These are phyloP conservation scores for Coemansia sp. DNA, from an alignment of 192 early-diverging fungal genomes.

Conservation along the genomic window DNA sequence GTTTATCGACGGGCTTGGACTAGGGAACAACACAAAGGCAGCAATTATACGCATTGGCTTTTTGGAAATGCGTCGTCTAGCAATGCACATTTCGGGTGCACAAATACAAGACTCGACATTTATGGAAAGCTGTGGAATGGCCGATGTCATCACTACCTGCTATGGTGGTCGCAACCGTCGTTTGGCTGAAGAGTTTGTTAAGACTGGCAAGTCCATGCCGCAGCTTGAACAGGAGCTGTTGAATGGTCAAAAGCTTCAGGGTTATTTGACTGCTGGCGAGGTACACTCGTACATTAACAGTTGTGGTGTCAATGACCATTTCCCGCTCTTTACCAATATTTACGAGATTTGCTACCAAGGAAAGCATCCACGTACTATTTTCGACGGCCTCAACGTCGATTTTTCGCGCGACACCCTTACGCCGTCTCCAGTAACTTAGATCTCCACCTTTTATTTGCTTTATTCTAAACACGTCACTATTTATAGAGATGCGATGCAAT, in stretches of 20 bases:
- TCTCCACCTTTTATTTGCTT: background rate
- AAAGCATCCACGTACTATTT: conserved; percentile 66
- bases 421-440: conserved; percentile 12
- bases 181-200: conserved; percentile 87
- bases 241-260: conserved; percentile 97
- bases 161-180: conserved; percentile 95
- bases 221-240: conserved; percentile 89
- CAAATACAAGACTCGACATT: conserved; percentile 92
- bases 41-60: conserved; percentile 95
- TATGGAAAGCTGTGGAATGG: conserved; percentile 95
- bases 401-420: conserved; percentile 44
- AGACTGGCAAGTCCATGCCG: conserved; percentile 90
- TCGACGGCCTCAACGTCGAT: conserved; percentile 51
- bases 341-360: conserved; percentile 88
- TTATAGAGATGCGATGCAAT: background rate
- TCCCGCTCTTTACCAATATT: conserved; percentile 92
- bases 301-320: conserved; percentile 64
- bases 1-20: conserved; percentile 87
- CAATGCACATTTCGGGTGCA: conserved; percentile 73
- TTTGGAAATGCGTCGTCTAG: conserved; percentile 92
- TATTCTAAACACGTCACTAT: background rate
- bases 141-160: conserved; percentile 95
- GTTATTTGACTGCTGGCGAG: conserved; percentile 86
- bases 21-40: conserved; percentile 96
- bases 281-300: conserved; percentile 75